phyloP scores from a whole-genome alignment of 139 green algal genomes.

The Chlorella sp. region DNA sequence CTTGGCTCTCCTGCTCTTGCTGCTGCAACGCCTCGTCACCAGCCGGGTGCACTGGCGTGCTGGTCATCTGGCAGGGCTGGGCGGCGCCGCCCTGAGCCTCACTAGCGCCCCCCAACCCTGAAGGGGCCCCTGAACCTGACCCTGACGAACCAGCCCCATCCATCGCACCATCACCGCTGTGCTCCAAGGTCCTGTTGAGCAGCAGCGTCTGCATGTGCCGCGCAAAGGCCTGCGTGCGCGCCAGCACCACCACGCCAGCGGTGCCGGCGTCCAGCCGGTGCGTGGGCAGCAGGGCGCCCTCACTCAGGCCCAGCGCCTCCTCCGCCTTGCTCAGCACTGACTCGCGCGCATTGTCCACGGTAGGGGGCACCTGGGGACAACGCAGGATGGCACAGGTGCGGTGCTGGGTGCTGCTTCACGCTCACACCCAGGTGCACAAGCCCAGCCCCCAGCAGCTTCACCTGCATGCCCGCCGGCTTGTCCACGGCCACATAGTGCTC shows the following conservation, averaged over 20 bases:
- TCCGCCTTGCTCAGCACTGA: conserved; percentile 32
- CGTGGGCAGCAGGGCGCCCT: conserved; percentile 34
- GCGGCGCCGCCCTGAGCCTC: neutral
- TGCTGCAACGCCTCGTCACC: neutral
- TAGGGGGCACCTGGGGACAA: conserved; percentile 36
- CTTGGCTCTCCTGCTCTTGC: neutral
- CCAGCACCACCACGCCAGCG: conserved; percentile 68
- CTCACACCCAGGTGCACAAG: no score
- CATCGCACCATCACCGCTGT: no score
- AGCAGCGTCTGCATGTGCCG: conserved; percentile 48
- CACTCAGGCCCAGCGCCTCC: conserved; percentile 31
- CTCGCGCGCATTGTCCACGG: conserved; percentile 53
- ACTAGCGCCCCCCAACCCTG: neutral
- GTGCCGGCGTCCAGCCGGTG: conserved; percentile 73
- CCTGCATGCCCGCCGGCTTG: conserved; percentile 75
- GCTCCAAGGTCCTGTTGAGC: conserved; percentile 2
- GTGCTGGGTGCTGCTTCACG: no score
- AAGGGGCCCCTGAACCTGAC: neutral
- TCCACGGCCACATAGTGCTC: conserved; percentile 61
- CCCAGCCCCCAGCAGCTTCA: no score
- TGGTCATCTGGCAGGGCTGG: neutral
- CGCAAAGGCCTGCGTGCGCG: conserved; percentile 37
- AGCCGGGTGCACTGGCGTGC: conserved; percentile 1
- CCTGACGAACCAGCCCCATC: no score
- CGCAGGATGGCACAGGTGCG: no score